Evolutionary conservation across 306 rosid genomes (phyloP).

Genomic region (Sindora glabra): DNA sequence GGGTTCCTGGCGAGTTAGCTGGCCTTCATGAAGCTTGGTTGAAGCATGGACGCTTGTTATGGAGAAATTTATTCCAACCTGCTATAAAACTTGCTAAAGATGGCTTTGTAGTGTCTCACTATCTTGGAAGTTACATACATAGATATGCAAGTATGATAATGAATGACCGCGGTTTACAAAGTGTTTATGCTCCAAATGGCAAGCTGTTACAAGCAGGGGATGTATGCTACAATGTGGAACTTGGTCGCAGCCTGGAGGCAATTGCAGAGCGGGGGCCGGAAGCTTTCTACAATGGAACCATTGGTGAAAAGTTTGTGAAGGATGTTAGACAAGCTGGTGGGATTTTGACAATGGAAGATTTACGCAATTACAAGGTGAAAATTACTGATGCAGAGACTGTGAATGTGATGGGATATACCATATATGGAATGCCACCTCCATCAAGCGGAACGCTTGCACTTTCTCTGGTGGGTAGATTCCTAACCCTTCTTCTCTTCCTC

Average conservation of each 20-base stretch:
- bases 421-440: constrained; percentile 93
- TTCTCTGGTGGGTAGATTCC: constrained; percentile 48
- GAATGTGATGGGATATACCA: constrained; percentile 58
- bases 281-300: constrained; percentile 70
- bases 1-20: constrained; percentile 90
- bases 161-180: constrained; percentile 63
- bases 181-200: constrained; percentile 66
- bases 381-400: constrained; percentile 49
- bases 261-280: constrained; percentile 69
- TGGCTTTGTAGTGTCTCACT: constrained; percentile 56
- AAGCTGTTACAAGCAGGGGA: constrained; percentile 53
- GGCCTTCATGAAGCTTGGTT: constrained; percentile 90
- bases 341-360: constrained; percentile 80
- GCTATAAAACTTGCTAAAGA: constrained; percentile 69
- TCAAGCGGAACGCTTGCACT: constrained; percentile 85
- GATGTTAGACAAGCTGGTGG: constrained; percentile 81
- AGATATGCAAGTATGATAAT: constrained; percentile 14
- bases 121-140: constrained; percentile 31
- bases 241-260: constrained; percentile 52
- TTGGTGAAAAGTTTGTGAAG: constrained; percentile 69
- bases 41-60: constrained; percentile 62
- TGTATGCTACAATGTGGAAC: constrained; percentile 59
- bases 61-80: constrained; percentile 72
- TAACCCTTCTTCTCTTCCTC: neutral
- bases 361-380: constrained; percentile 59